Evolutionary conservation across 228 moss, liverwort and hornwort species (phyloP).

Genomic region (Sphagnum fallax): DNA sequence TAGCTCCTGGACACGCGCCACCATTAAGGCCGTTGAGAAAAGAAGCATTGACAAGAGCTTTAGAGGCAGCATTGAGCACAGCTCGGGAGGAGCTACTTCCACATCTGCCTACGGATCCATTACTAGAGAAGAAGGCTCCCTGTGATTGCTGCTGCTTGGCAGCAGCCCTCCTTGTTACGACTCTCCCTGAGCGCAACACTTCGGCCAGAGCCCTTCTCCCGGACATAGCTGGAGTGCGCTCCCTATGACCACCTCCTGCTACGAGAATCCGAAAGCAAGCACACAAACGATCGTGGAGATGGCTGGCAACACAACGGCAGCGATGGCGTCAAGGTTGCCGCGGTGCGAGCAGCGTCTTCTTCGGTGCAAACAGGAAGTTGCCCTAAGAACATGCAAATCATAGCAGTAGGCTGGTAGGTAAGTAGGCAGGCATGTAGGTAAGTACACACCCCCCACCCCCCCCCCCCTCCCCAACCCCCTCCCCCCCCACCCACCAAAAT

Average conservation of each 20-base stretch:
- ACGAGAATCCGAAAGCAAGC: too few relatives aligned
- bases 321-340: too few relatives aligned
- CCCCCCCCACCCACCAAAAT: too few relatives aligned
- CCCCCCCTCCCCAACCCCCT: rapidly evolving
- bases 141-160: constrained; percentile 1
- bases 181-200: constrained; percentile 46
- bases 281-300: too few relatives aligned
- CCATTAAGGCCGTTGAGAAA: constrained; percentile 16
- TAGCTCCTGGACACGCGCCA: constrained; percentile 9
- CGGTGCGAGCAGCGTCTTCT: too few relatives aligned
- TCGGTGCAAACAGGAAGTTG: too few relatives aligned
- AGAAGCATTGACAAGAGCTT: constrained; percentile 40
- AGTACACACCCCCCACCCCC: too few relatives aligned
- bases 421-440: too few relatives aligned
- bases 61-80: constrained; percentile 59
- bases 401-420: too few relatives aligned
- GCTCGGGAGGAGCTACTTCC: constrained; percentile 10
- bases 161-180: constrained; percentile 24
- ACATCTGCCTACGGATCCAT: constrained; percentile 15
- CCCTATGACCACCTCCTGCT: too few relatives aligned
- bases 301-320: too few relatives aligned
- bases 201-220: constrained; percentile 64
- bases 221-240: constrained; percentile 32
- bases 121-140: constrained; percentile 33
- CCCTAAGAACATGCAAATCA: too few relatives aligned